Conservation (phyloP, 2,329 filamentous ascomycete genomes). For the Ophiognomonia clavigignenti-juglandacearum region DNA sequence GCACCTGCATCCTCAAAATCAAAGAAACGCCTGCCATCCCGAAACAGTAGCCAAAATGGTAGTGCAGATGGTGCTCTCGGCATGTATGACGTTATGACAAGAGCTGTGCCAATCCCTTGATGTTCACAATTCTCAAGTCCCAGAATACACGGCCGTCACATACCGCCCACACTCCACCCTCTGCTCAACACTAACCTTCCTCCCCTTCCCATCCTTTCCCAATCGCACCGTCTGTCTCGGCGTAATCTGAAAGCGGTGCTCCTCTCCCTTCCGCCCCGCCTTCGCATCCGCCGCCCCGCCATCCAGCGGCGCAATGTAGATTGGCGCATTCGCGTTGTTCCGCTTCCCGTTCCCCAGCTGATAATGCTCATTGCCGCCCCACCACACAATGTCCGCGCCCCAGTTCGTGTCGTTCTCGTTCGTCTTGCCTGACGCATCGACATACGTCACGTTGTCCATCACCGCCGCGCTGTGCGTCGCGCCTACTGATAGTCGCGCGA, state of each 20-base stretch:
- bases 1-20: too few species aligned
- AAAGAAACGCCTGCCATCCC: too few species aligned
- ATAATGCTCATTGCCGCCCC: conserved; percentile 91
- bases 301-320: conserved; percentile 76
- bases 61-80: too few species aligned
- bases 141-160: conserved; percentile 79
- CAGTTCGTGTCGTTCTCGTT: conserved; percentile 73
- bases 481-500: conserved; percentile 70
- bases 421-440: conserved; percentile 46
- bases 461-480: conserved; percentile 76
- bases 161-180: conserved; percentile 80
- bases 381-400: conserved; percentile 86
- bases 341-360: conserved; percentile 90
- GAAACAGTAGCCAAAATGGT: too few species aligned
- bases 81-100: too few species aligned
- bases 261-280: conserved; percentile 55
- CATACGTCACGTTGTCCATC: conserved; percentile 73
- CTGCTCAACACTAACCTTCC: conserved; percentile 76
- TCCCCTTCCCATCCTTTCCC: conserved; percentile 52
- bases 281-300: conserved; percentile 50
- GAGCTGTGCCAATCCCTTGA: too few species aligned
- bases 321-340: conserved; percentile 70
- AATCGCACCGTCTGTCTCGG: conserved; percentile 67
- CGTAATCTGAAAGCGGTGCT: conserved; percentile 75
- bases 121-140: too few species aligned